phyloP scores from a whole-genome alignment of 768 basidiomycete genomes.

The Leccinum imitatum region DNA sequence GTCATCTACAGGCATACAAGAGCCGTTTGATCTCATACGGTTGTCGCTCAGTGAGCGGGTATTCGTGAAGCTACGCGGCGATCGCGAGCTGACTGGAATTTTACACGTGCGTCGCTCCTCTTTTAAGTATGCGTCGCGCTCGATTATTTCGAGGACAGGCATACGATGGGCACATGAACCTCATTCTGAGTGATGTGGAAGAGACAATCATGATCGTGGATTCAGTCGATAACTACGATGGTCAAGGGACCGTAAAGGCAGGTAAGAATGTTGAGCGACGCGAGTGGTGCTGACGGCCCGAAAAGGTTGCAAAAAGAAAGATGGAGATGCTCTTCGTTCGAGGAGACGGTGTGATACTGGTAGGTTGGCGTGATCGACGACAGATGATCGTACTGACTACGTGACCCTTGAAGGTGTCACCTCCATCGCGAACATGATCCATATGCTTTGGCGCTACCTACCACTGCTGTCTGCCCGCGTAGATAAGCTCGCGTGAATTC shows the following conservation, averaged over 20 bases:
- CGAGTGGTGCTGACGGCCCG: conserved; percentile 1
- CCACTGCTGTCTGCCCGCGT: conserved; percentile 22
- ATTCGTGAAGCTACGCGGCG: conserved; percentile 95
- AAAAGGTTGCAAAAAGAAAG: conserved; percentile 86
- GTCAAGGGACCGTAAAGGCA: conserved; percentile 67
- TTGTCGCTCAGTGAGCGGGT: conserved; percentile 97
- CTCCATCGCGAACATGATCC: conserved; percentile 67
- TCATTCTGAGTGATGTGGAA: conserved; percentile 96
- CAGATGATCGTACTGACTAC: conserved; percentile 12
- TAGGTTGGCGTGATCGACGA: conserved; percentile 37
- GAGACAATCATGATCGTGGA: conserved; percentile 98
- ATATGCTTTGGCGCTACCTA: neutral
- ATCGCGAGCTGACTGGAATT: conserved; percentile 87
- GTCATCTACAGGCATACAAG: conserved; percentile 76
- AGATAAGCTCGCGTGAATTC: conserved; percentile 24
- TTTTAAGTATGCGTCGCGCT: neutral
- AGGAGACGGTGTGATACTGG: conserved; percentile 96
- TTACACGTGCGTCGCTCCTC: conserved; percentile 72
- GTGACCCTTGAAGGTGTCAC: conserved; percentile 59
- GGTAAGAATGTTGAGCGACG: conserved; percentile 9
- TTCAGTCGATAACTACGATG: conserved; percentile 59
- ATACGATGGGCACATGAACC: conserved; percentile 99
- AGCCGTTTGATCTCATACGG: conserved; percentile 96
- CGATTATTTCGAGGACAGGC: conserved; percentile 54
- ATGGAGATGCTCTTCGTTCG: conserved; percentile 98